phyloP scores from a whole-genome alignment of 192 early-diverging fungal species.

The Oehlia diaphana region DNA sequence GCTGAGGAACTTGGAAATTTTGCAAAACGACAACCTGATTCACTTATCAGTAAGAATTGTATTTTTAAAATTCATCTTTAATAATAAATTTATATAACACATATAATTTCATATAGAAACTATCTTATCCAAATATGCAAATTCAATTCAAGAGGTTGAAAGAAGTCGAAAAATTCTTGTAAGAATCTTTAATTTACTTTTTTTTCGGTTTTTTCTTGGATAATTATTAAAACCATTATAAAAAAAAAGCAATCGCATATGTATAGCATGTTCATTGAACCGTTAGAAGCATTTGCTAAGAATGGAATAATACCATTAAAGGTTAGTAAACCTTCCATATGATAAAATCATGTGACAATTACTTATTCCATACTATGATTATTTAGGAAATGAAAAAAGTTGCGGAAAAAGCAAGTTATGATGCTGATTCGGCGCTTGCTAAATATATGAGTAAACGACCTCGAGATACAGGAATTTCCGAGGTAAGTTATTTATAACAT shows the following conservation, averaged over 20 bases:
- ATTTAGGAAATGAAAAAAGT: constrained; percentile 56
- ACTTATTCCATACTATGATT: neutral
- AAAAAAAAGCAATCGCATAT: constrained; percentile 61
- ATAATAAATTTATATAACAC: neutral
- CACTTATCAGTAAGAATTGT: constrained; percentile 31
- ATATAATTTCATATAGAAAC: constrained; percentile 33
- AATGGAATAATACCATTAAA: constrained; percentile 53
- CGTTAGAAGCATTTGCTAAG: constrained; percentile 64
- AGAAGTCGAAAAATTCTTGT: constrained; percentile 54
- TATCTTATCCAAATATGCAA: constrained; percentile 53
- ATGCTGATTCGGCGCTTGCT: constrained; percentile 55
- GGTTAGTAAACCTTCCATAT: constrained; percentile 32
- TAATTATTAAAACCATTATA: neutral
- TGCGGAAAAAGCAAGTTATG: constrained; percentile 63
- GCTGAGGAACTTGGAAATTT: constrained; percentile 53
- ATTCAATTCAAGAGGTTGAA: constrained; percentile 58
- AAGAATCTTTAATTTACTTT: neutral
- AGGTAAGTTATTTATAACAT: constrained; percentile 47
- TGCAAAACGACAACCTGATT: constrained; percentile 52
- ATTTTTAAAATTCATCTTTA: neutral
- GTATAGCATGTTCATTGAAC: constrained; percentile 66
- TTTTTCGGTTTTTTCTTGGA: neutral
- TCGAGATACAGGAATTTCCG: constrained; percentile 55
- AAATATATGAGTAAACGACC: constrained; percentile 64
- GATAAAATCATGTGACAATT: neutral